A percentile compares a stretch with the other conserved stretches of the same genome.
These are phyloP conservation scores for Diaporthe nobilis DNA, from an alignment of 2,329 filamentous ascomycete genomes.

Conservation along the genomic window DNA sequence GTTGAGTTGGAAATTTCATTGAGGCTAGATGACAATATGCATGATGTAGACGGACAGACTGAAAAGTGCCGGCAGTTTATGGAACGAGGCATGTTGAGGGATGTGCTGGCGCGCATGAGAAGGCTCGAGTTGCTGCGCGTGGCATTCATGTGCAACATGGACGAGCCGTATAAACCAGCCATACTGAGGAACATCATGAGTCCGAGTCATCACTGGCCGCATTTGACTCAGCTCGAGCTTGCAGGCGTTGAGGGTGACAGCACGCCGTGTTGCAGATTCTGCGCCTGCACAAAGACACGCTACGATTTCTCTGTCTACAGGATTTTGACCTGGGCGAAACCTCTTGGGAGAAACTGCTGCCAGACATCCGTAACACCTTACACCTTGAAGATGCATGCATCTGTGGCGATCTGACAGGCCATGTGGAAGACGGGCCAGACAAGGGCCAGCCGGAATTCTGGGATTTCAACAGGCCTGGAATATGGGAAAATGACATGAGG, in stretches of 20 bases:
- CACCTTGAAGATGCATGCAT: background rate
- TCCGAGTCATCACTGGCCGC: background rate
- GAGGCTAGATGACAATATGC: background rate
- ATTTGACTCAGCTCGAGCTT: background rate
- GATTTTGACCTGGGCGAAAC: background rate
- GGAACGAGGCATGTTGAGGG: background rate
- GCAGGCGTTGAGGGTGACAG: background rate
- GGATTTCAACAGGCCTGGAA: background rate
- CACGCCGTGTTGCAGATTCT: background rate
- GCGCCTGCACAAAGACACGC: background rate
- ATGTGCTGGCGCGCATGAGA: background rate
- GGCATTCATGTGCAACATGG: background rate
- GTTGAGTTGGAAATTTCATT: background rate
- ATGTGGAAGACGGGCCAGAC: background rate
- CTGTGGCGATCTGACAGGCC: background rate
- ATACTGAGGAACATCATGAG: background rate
- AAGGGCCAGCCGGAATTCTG: background rate
- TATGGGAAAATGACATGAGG: background rate
- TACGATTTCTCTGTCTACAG: background rate
- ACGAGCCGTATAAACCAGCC: background rate
- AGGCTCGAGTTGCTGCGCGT: background rate
- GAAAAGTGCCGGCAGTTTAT: background rate
- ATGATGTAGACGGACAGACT: background rate
- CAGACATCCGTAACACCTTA: background rate
- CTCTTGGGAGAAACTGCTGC: constrained; percentile 7